phyloP scores from a whole-genome alignment of 345 rosid genomes.

The Ricinus communis region DNA sequence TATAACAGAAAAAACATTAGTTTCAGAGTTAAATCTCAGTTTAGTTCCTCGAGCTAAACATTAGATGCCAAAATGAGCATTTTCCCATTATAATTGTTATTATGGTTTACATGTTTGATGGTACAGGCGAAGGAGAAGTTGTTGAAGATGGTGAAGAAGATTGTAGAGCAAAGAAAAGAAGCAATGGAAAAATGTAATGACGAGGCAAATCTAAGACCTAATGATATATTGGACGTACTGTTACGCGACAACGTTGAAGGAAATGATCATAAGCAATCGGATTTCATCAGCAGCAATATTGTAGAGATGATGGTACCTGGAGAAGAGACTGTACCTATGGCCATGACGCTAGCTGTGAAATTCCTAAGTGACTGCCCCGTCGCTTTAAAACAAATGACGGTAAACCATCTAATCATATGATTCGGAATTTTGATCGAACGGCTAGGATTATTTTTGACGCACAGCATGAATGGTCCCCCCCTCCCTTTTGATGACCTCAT shows the following conservation, averaged over 20 bases:
- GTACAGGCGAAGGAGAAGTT: conserved; percentile 79
- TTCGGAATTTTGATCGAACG: conserved; percentile 36
- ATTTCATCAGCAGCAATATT: conserved; percentile 68
- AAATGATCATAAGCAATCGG: conserved; percentile 53
- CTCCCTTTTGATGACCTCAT: too few species aligned
- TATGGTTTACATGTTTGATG: not conserved
- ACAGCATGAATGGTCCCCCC: too few species aligned
- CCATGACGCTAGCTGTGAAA: conserved; percentile 87
- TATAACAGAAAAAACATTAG: too few species aligned
- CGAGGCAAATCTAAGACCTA: not conserved
- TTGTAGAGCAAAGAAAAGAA: conserved; percentile 59
- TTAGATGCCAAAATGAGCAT: too few species aligned
- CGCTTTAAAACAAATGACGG: conserved; percentile 63
- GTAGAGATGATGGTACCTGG: conserved; percentile 99
- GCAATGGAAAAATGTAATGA: conserved; percentile 28
- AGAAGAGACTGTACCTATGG: conserved; percentile 85
- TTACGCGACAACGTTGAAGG: conserved; percentile 46
- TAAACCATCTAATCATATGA: conserved; percentile 31
- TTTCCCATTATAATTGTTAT: not conserved
- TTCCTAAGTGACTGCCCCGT: conserved; percentile 66
- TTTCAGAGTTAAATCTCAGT: too few species aligned
- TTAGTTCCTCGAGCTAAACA: too few species aligned
- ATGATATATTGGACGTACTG: conserved; percentile 70
- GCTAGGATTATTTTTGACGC: conserved; percentile 28
- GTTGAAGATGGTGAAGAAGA: conserved; percentile 56